A percentile compares a stretch with the other conserved stretches of the same genome.
Evolutionary conservation across 306 rosid genomes (phyloP).

Genomic region (Begonia fuchsioides): DNA sequence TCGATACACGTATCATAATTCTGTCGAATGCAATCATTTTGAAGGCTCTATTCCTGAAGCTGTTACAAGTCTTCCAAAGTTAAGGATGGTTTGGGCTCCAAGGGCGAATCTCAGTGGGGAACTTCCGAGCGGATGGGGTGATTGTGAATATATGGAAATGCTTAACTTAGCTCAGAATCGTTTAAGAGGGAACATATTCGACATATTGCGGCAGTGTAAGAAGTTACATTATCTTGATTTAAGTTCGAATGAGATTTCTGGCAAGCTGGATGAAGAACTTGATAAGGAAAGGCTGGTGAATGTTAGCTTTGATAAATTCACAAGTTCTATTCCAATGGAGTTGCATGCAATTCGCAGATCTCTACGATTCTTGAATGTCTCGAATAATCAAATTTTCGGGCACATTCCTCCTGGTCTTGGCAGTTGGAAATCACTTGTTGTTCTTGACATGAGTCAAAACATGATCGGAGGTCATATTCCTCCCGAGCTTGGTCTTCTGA

Average conservation of each 20-base stretch:
- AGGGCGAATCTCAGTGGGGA: constrained; percentile 49
- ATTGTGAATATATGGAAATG: constrained; percentile 32
- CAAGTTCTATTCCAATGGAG: constrained; percentile 15
- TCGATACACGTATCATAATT: neutral
- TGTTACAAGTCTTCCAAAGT: constrained; percentile 24
- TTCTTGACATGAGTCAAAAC: constrained; percentile 26
- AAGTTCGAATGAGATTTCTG: constrained; percentile 43
- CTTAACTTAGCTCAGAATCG: constrained; percentile 55
- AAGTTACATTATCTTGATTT: constrained; percentile 48
- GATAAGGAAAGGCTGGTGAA: constrained; percentile 14
- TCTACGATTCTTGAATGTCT: constrained; percentile 16
- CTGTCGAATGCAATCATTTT: constrained; percentile 12
- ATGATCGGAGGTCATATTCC: constrained; percentile 21
- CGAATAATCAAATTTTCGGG: constrained; percentile 14
- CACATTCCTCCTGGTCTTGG: constrained; percentile 17
- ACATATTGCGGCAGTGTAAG: constrained; percentile 28
- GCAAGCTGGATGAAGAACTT: constrained; percentile 26
- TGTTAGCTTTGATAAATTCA: constrained; percentile 17
- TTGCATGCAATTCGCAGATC: constrained; percentile 14
- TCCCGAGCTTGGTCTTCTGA: constrained; percentile 12
- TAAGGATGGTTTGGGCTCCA: constrained; percentile 55
- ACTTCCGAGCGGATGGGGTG: constrained; percentile 34
- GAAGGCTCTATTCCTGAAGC: constrained; percentile 22
- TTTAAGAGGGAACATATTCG: constrained; percentile 28
- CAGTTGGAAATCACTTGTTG: constrained; percentile 14